A percentile compares a stretch with the other conserved stretches of the same genome.
phyloP scores from a whole-genome alignment of 345 rosid genomes.

The Durio zibethinus region DNA sequence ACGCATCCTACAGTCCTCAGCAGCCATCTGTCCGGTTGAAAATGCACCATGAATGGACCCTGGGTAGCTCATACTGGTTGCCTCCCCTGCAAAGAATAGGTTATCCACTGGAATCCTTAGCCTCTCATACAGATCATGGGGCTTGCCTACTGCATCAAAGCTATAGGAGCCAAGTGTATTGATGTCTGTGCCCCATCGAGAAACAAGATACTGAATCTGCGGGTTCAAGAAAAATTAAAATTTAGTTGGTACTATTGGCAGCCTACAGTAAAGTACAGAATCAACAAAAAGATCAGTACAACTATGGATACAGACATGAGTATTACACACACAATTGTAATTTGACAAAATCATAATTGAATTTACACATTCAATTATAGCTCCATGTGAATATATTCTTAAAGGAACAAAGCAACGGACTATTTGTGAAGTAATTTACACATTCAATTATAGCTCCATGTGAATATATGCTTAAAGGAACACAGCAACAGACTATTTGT shows the following conservation, averaged over 20 bases:
- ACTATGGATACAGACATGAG: neutral
- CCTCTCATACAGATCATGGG: slow-evolving; percentile 86
- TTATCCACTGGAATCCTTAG: slow-evolving; percentile 87
- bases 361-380: neutral
- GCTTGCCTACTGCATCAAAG: slow-evolving; percentile 72
- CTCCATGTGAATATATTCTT: neutral
- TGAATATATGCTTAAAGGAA: neutral
- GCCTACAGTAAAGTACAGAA: neutral
- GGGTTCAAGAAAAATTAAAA: neutral
- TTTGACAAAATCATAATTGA: neutral
- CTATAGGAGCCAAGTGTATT: slow-evolving; percentile 85
- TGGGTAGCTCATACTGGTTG: slow-evolving; percentile 66
- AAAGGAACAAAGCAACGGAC: neutral
- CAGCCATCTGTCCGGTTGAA: slow-evolving; percentile 85
- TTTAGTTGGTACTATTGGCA: neutral
- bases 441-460: neutral
- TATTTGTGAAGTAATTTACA: neutral
- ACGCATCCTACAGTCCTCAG: slow-evolving; percentile 91
- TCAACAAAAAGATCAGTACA: slow-evolving; percentile 79
- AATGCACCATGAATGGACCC: slow-evolving; percentile 94
- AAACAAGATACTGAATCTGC: slow-evolving; percentile 18
- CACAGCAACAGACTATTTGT: neutral
- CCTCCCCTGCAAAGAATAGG: slow-evolving; percentile 97
- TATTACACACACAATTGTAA: neutral
- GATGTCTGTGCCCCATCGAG: slow-evolving; percentile 39